Conservation (phyloP, 768 basidiomycete species). For the Coprinopsis marcescibilis region DNA sequence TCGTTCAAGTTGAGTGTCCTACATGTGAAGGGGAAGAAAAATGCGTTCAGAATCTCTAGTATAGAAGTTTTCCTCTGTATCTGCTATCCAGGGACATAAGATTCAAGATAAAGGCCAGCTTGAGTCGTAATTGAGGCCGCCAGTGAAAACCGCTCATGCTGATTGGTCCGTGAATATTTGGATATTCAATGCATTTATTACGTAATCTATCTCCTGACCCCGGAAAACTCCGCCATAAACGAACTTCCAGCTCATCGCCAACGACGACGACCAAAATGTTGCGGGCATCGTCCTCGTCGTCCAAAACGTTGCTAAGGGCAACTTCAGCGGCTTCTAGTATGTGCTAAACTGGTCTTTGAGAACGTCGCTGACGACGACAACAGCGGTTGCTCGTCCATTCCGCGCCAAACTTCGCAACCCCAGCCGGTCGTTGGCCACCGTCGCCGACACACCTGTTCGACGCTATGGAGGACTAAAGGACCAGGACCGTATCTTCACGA, state of each 20-base stretch:
- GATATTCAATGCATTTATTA: background rate
- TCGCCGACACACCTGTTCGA: slow-evolving; percentile 79
- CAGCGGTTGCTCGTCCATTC: slow-evolving; percentile 25
- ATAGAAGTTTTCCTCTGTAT: too few species aligned
- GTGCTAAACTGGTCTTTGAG: slow-evolving; percentile 9
- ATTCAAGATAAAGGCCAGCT: too few species aligned
- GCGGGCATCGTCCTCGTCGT: slow-evolving; percentile 31
- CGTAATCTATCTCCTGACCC: slow-evolving; percentile 11
- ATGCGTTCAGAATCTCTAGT: too few species aligned
- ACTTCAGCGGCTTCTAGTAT: slow-evolving; percentile 23
- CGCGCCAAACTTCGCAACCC: slow-evolving; percentile 30
- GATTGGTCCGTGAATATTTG: slow-evolving; percentile 7
- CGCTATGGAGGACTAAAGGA: slow-evolving; percentile 93
- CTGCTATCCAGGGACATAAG: too few species aligned
- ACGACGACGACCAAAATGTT: slow-evolving; percentile 32
- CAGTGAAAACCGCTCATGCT: slow-evolving; percentile 4
- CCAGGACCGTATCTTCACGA: slow-evolving; percentile 92
- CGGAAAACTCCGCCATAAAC: slow-evolving; percentile 24
- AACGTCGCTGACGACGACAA: background rate
- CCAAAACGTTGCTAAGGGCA: slow-evolving; percentile 28
- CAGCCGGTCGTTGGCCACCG: slow-evolving; percentile 58
- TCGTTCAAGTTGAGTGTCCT: too few species aligned
- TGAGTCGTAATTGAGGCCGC: background rate
- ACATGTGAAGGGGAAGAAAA: too few species aligned
- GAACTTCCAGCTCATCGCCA: slow-evolving; percentile 19